Evolutionary conservation across 139 green algal genomes (phyloP).

Genomic region (Tetraselmis chui): DNA sequence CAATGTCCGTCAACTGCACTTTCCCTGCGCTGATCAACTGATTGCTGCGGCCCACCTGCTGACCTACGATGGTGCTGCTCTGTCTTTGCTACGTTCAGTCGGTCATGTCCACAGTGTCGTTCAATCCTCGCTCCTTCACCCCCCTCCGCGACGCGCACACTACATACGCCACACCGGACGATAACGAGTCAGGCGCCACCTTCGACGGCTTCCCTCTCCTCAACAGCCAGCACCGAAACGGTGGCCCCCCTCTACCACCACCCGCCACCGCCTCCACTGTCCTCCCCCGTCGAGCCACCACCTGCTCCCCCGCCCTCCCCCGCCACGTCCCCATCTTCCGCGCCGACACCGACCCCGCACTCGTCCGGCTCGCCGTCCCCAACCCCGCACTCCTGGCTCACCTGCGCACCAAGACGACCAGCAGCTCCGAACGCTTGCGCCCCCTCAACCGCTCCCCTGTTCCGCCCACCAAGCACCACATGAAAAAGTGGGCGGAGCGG

Average conservation of each 20-base stretch:
- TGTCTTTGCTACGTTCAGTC: neutral
- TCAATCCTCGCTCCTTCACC: neutral
- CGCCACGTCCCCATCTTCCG: neutral
- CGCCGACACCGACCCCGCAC: neutral
- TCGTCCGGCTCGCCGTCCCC: neutral
- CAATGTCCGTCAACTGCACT: neutral
- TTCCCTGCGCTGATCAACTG: neutral
- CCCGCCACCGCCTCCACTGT: neutral
- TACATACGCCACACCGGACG: neutral
- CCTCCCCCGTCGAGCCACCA: neutral
- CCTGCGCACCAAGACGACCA: neutral
- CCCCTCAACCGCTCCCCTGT: neutral
- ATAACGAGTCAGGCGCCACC: neutral
- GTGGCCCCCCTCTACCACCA: too few species aligned
- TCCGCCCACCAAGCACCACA: too few species aligned
- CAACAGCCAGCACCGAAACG: neutral
- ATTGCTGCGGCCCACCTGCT: neutral
- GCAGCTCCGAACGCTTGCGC: neutral
- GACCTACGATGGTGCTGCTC: neutral
- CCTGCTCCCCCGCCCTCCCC: neutral
- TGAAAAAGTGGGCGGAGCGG: too few species aligned
- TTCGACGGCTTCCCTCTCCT: neutral
- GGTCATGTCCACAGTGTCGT: neutral
- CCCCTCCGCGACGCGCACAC: neutral
- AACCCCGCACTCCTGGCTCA: neutral